Evolutionary conservation across 257 asterid species (phyloP).

Genomic region (Ocimum tenuiflorum): DNA sequence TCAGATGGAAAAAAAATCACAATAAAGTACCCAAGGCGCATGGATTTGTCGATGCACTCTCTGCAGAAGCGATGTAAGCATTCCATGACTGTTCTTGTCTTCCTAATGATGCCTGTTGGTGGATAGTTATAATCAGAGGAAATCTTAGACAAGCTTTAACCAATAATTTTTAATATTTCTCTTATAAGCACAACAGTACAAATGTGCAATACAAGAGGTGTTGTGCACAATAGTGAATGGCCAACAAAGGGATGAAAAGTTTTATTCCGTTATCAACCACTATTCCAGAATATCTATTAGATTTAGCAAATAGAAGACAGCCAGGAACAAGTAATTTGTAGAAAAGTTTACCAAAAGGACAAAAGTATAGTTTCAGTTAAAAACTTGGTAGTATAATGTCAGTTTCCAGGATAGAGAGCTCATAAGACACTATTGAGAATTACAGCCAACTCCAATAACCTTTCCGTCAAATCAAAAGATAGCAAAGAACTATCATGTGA

Average conservation of each 20-base stretch:
- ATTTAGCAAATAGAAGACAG: too few relatives aligned
- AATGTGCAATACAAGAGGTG: background rate
- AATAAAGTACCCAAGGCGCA: slow-evolving; percentile 80
- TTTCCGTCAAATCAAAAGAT: background rate
- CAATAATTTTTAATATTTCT: background rate
- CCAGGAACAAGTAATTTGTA: too few relatives aligned
- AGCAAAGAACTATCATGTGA: background rate
- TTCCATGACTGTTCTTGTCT: slow-evolving; percentile 98
- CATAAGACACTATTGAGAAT: background rate
- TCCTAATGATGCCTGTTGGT: slow-evolving; percentile 74
- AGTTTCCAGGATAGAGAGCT: background rate
- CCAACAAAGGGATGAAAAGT: background rate
- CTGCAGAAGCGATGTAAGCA: slow-evolving; percentile 98
- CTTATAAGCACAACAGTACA: background rate
- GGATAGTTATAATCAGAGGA: slow-evolving; percentile 14
- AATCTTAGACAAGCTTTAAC: background rate
- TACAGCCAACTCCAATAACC: background rate
- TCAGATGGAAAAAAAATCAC: slow-evolving; percentile 19
- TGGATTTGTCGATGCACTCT: slow-evolving; percentile 95
- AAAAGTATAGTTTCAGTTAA: background rate
- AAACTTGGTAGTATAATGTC: background rate
- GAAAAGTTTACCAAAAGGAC: too few relatives aligned
- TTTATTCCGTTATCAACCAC: background rate
- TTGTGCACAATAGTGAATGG: background rate
- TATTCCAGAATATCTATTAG: background rate